Percentiles rank a stretch among this genome's conserved stretches.
Conservation (phyloP, 1,139 yeast species). For the Blastobotrys buckinghamii region DNA sequence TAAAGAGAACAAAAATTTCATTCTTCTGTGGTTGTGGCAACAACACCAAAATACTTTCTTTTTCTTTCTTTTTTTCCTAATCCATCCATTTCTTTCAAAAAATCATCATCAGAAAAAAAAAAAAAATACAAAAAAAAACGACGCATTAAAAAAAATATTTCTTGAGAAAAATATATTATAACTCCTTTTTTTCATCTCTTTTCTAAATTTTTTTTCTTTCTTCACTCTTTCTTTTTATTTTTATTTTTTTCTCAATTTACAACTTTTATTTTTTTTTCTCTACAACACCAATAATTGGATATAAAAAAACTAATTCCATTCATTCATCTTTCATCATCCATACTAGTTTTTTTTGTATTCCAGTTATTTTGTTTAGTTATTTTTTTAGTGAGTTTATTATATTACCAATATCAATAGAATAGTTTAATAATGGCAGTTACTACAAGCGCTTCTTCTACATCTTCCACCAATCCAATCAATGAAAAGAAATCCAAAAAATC, state of each 20-base stretch:
- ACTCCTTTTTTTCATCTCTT: not conserved
- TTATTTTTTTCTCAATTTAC: not conserved
- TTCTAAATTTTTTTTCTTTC: not conserved
- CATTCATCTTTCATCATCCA: not conserved
- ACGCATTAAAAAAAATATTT: not conserved
- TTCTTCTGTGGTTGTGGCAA: too few relatives aligned
- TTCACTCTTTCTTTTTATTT: not conserved
- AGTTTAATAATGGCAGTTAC: conserved; percentile 1
- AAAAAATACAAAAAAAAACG: not conserved
- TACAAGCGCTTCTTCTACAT: not conserved
- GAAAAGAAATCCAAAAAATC: not conserved
- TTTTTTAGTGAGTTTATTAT: not conserved
- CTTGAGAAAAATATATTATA: too few relatives aligned
- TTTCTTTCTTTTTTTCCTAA: too few relatives aligned
- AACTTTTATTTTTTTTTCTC: not conserved
- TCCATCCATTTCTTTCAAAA: not conserved
- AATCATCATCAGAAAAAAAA: not conserved
- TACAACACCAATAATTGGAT: not conserved
- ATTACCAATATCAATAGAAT: not conserved
- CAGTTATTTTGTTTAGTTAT: not conserved
- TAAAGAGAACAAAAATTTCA: too few relatives aligned
- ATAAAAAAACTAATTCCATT: conserved; percentile 5
- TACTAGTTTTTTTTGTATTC: not conserved
- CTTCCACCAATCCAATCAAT: not conserved
- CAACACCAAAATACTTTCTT: too few relatives aligned